phyloP scores from a whole-genome alignment of 2,329 filamentous ascomycete species.

The Phyllosticta citrichinensis region DNA sequence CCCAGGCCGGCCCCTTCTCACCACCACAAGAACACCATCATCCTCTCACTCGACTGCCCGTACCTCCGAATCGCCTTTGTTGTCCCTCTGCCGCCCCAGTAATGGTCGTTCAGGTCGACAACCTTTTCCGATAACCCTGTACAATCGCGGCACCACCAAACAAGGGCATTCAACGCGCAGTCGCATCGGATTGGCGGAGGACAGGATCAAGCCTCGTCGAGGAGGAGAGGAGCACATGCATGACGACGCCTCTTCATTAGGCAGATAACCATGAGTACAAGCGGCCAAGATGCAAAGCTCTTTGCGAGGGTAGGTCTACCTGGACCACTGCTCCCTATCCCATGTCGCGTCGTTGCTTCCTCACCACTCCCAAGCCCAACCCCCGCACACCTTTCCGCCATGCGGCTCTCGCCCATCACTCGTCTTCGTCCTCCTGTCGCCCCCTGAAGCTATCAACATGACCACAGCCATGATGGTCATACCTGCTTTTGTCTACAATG shows the following conservation, averaged over 20 bases:
- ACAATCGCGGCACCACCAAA: conserved; percentile 1
- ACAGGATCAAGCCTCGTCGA: conserved; percentile 7
- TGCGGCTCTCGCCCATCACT: neutral
- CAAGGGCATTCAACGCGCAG: neutral
- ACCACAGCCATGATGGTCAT: conserved; percentile 26
- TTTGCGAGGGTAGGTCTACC: conserved; percentile 77
- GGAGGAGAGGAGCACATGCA: conserved; percentile 10
- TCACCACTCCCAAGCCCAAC: conserved; percentile 11
- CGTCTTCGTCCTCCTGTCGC: neutral
- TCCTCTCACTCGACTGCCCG: neutral
- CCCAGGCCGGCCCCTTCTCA: conserved; percentile 4
- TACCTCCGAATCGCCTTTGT: neutral
- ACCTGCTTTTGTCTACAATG: conserved; percentile 23
- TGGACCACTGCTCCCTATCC: neutral
- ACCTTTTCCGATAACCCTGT: conserved; percentile 6
- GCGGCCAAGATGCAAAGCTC: conserved; percentile 95
- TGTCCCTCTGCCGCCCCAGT: neutral
- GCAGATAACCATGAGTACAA: conserved; percentile 45
- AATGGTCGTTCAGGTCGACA: conserved; percentile 5
- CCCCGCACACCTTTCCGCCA: conserved; percentile 6
- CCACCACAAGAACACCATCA: conserved; percentile 5
- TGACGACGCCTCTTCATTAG: conserved; percentile 4
- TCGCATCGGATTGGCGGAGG: conserved; percentile 9
- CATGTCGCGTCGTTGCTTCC: conserved; percentile 15
- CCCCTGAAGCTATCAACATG: neutral